Percentiles rank a stretch among this genome's conserved stretches.
These are phyloP conservation scores for Sporothrix variecibatus DNA, from an alignment of 2,329 filamentous ascomycete genomes.

Conservation along the genomic window DNA sequence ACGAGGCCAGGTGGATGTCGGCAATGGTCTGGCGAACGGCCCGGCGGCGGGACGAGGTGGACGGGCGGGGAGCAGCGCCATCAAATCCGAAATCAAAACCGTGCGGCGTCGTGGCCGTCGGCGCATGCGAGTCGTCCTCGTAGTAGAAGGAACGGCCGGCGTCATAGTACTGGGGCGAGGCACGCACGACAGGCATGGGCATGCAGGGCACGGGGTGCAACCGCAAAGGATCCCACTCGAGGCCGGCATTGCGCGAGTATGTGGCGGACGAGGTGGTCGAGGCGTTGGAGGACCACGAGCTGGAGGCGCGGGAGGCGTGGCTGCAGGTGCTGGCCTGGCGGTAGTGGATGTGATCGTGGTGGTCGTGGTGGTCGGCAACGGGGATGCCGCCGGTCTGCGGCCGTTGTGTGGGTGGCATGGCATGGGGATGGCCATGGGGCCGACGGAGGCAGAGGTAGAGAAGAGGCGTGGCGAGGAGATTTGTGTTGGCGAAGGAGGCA, in stretches of 20 bases:
- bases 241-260: conserved; percentile 17
- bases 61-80: background rate
- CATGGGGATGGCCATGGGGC: conserved; percentile 17
- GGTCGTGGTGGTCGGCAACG: background rate
- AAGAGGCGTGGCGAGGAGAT: conserved; percentile 5
- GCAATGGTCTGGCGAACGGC: conserved; percentile 28
- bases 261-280: conserved; percentile 19
- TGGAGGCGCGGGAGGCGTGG: conserved; percentile 33
- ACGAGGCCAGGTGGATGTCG: conserved; percentile 28
- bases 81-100: conserved; percentile 42
- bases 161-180: conserved; percentile 16
- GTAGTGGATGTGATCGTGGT: conserved; percentile 24
- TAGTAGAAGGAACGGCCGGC: conserved; percentile 14
- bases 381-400: conserved; percentile 11
- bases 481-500: conserved; percentile 6
- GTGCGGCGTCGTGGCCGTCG: background rate
- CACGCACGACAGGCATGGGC: conserved; percentile 25
- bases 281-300: conserved; percentile 29
- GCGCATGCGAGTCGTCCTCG: conserved; percentile 15
- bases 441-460: background rate
- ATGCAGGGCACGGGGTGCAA: conserved; percentile 36
- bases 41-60: conserved; percentile 3
- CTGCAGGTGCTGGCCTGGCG: conserved; percentile 31
- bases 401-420: conserved; percentile 19
- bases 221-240: conserved; percentile 40